Conservation (phyloP, 352 stramenopile species). For the Globisporangium spiculum region DNA sequence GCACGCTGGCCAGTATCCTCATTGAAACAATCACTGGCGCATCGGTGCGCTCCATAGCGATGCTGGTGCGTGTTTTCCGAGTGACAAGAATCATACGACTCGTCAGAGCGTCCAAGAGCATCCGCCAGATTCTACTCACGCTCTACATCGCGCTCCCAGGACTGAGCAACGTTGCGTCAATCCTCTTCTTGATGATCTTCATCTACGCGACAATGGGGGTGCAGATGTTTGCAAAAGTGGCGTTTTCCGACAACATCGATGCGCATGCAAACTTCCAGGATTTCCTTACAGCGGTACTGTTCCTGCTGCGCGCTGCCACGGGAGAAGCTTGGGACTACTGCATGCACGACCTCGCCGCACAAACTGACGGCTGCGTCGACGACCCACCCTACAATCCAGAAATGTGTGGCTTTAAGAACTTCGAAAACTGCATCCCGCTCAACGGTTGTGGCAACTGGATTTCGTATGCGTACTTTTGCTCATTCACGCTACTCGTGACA, state of each 20-base stretch:
- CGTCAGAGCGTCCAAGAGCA: slow-evolving; percentile 83
- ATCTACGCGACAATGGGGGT: slow-evolving; percentile 93
- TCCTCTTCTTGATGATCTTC: slow-evolving; percentile 92
- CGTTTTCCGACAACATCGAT: slow-evolving; percentile 69
- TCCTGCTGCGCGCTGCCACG: slow-evolving; percentile 88
- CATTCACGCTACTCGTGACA: slow-evolving; percentile 91
- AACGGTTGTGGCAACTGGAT: slow-evolving; percentile 76
- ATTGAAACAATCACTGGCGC: slow-evolving; percentile 53
- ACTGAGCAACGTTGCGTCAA: slow-evolving; percentile 89
- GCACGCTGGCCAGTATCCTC: slow-evolving; percentile 60
- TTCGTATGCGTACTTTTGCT: slow-evolving; percentile 71
- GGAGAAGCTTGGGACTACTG: slow-evolving; percentile 93
- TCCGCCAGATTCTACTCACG: slow-evolving; percentile 89
- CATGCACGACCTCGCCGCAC: slow-evolving; percentile 83
- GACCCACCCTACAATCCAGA: slow-evolving; percentile 51
- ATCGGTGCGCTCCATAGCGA: slow-evolving; percentile 72
- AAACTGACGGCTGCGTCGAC: slow-evolving; percentile 47
- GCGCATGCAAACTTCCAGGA: slow-evolving; percentile 91
- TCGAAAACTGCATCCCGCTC: slow-evolving; percentile 58
- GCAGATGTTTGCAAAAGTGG: slow-evolving; percentile 91
- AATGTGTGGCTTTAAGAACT: slow-evolving; percentile 77
- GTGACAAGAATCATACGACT: slow-evolving; percentile 85
- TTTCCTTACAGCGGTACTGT: slow-evolving; percentile 89
- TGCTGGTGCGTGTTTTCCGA: slow-evolving; percentile 89
- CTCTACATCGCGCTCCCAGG: slow-evolving; percentile 88